Base-by-base conservation (phyloP, 2,329 filamentous ascomycete species). In the Botryotinia calthae region DNA sequence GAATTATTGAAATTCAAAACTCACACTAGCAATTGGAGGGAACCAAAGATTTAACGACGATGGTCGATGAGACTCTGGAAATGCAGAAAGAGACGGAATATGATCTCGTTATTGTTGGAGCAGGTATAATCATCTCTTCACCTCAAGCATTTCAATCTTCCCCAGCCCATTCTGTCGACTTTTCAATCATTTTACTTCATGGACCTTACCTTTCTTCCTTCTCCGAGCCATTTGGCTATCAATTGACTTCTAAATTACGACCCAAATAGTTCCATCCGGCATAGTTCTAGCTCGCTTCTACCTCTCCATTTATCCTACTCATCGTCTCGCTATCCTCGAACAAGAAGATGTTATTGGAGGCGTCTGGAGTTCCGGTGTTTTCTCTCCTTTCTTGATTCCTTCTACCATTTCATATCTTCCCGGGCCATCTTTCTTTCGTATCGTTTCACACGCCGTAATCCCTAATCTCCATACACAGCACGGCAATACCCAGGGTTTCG, bases 401-500 rank as follows among this genome's bases (percentile, higher is more conserved):
- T 22, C 20, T 6, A 14, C n/a, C 25, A 54, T 54, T 28, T 16
- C 51, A n/a, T n/a, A 12, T n/a, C 4, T 10, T 14, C 51, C 25
- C n/a, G 34, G 14, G 2, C 2, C 34, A 16, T 12, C 31, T 22
- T 25, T 12, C 31, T 40, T 14, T 40, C 22, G 10, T n/a, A 14
- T n/a, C 9, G 14, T 54, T 54, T 42, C 31, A 40, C 40, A 56
- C 64, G 31, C 31, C 9, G 40, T 6, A 37, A 22, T 44, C 14
- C n/a, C 51, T 56, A 56, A 56, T 28, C 16, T 56, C 31, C 37
- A 58, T 72, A 25, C 22, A 25, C 59, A 79, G 77, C 74, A 64
- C 74, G 79, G 46, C 75, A 68, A 42, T 80, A 79, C 75, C 75
- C 76, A 56, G 76, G 73, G 54, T 81, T 80, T 59, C 79, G 78